Percentiles rank a stretch among this genome's conserved stretches.
phyloP scores from a whole-genome alignment of 2,329 filamentous ascomycete genomes.

The Ceratocystis variospora region DNA sequence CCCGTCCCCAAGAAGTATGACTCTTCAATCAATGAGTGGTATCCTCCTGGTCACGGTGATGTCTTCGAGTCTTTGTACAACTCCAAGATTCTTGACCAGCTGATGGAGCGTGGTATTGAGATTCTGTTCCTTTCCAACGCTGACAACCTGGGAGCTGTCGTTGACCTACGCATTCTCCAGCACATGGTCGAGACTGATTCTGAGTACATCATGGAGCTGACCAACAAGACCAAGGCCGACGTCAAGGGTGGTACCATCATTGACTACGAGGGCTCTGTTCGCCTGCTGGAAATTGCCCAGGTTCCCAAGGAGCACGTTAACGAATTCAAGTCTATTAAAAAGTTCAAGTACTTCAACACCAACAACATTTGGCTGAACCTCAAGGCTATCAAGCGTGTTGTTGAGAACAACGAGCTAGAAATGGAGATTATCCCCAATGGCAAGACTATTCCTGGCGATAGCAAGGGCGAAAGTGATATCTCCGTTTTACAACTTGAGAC shows the following conservation, averaged over 20 bases:
- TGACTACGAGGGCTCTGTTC: constrained; percentile 93
- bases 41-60: constrained; percentile 97
- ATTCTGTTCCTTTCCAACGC: constrained; percentile 98
- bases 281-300: constrained; percentile 95
- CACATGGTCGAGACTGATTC: constrained; percentile 97
- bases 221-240: constrained; percentile 99
- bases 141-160: constrained; percentile 94
- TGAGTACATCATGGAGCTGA: constrained; percentile 99
- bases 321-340: constrained; percentile 99
- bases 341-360: constrained; percentile 99
- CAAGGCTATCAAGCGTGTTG: constrained; percentile 92
- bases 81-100: constrained; percentile 93
- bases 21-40: constrained; percentile 90
- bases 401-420: constrained; percentile 94
- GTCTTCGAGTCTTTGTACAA: constrained; percentile 99
- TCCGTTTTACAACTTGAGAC: constrained; percentile 98
- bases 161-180: constrained; percentile 94
- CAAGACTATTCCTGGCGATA: constrained; percentile 96
- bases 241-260: constrained; percentile 99
- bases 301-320: constrained; percentile 99
- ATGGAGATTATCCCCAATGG: constrained; percentile 99
- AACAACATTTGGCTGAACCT: constrained; percentile 99
- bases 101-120: constrained; percentile 88
- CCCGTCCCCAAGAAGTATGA: constrained; percentile 83
- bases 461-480: constrained; percentile 98